Percentiles rank a stretch among this genome's conserved stretches.
phyloP scores from a whole-genome alignment of 2,329 filamentous ascomycete genomes.

The Monilinia laxa region DNA sequence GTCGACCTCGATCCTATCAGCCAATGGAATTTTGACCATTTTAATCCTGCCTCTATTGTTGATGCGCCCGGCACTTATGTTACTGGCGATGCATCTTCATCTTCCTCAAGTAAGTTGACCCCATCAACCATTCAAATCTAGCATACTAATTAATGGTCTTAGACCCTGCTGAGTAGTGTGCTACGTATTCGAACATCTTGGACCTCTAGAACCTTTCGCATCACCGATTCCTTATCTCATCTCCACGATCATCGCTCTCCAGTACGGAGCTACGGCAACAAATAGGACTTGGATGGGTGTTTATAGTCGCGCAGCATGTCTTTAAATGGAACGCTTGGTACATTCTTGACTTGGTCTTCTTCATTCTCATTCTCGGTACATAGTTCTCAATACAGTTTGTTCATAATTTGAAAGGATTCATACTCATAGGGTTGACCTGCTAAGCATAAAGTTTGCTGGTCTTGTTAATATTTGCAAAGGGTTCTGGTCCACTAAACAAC shows the following conservation, averaged over 20 bases:
- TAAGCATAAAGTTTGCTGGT: conserved; percentile 9
- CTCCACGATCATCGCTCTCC: not conserved
- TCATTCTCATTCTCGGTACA: not conserved
- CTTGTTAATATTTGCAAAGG: not conserved
- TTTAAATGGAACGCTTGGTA: not conserved
- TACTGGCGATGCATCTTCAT: not conserved
- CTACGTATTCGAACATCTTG: not conserved
- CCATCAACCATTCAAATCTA: no score
- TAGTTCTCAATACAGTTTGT: conserved; percentile 4
- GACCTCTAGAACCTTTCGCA: not conserved
- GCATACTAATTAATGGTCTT: conserved; percentile 1
- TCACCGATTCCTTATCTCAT: not conserved
- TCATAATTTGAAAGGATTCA: not conserved
- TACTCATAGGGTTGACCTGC: not conserved
- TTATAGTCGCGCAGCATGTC: not conserved
- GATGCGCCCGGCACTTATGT: not conserved
- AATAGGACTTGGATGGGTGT: conserved; percentile 1
- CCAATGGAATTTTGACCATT: not conserved
- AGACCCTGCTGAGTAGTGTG: not conserved
- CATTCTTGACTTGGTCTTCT: not conserved
- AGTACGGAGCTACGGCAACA: not conserved
- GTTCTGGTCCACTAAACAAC: not conserved
- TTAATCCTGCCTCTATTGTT: not conserved
- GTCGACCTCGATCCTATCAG: not conserved
- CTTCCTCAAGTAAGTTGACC: not conserved